phyloP scores from a whole-genome alignment of 2,329 filamentous ascomycete species.

The Diplodia mutila region DNA sequence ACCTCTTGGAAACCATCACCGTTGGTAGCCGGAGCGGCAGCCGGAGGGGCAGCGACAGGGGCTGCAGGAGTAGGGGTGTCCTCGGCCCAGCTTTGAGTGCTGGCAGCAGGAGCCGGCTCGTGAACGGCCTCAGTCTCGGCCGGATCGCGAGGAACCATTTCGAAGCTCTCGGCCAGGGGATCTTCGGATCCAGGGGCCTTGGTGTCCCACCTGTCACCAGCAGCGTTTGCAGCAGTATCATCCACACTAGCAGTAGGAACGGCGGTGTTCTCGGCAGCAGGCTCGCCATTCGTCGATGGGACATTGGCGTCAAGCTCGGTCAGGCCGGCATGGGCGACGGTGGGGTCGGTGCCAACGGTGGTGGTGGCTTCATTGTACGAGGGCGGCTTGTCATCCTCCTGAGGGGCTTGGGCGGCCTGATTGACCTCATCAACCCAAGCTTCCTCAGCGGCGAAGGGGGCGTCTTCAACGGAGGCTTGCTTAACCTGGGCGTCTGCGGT shows the following conservation, averaged over 20 bases:
- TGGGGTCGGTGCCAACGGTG: constrained; percentile 63
- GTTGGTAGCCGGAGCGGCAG: constrained; percentile 36
- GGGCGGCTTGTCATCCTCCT: too few species aligned
- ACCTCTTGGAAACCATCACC: constrained; percentile 75
- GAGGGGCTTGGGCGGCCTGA: constrained; percentile 44
- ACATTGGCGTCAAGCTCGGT: constrained; percentile 63
- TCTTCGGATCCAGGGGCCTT: constrained; percentile 52
- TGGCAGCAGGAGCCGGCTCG: constrained; percentile 57
- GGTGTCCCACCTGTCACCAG: constrained; percentile 69
- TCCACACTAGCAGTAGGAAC: constrained; percentile 46
- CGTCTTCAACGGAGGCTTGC: constrained; percentile 51
- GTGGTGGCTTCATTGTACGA: constrained; percentile 19
- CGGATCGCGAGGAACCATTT: constrained; percentile 73
- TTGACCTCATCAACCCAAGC: constrained; percentile 54
- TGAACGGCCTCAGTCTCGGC: constrained; percentile 73
- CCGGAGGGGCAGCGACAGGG: constrained; percentile 34
- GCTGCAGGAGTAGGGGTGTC: constrained; percentile 57
- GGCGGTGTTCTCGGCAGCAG: constrained; percentile 35
- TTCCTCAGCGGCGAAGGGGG: constrained; percentile 59
- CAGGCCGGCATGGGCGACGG: constrained; percentile 66
- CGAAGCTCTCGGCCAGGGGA: constrained; percentile 68
- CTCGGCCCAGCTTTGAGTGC: constrained; percentile 80
- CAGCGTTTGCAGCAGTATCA: constrained; percentile 51
- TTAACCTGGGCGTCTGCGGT: constrained; percentile 62
- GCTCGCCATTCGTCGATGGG: constrained; percentile 37